phyloP scores from a whole-genome alignment of 257 asterid genomes.

The Solanum bukasovii region DNA sequence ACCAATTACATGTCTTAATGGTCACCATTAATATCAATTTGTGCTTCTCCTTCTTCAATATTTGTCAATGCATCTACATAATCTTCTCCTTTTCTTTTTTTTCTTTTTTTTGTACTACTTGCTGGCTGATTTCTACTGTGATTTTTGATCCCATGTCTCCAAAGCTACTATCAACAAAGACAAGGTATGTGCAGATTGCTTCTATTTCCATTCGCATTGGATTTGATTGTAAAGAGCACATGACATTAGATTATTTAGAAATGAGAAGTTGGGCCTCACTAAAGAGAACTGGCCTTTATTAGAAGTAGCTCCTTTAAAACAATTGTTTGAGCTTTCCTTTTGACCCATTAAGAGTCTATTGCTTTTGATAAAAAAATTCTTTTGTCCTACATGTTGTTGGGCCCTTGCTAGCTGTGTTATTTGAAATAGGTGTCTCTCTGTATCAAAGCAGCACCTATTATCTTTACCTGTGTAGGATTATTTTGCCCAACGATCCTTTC shows the following conservation, averaged over 20 bases:
- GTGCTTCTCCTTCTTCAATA: not conserved
- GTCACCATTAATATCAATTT: not conserved
- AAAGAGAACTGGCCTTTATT: not conserved
- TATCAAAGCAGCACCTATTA: not conserved
- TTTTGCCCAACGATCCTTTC: not conserved
- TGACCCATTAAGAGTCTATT: not conserved
- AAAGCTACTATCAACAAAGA: not conserved
- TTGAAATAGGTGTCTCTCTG: not conserved
- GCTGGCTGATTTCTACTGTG: not conserved
- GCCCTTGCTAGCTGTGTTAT: not conserved
- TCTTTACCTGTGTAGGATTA: not conserved
- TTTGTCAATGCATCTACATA: not conserved
- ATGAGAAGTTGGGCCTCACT: not conserved
- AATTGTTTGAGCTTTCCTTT: not conserved
- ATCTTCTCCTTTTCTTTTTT: not conserved
- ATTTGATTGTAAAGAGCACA: not conserved
- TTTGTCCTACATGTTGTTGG: not conserved
- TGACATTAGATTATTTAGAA: not conserved
- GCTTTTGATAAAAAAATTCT: not conserved
- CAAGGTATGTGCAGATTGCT: not conserved
- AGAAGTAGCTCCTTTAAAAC: not conserved
- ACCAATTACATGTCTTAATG: not conserved
- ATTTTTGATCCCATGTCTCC: not conserved
- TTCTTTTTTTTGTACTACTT: not conserved
- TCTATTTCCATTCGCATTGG: not conserved